Evolutionary conservation across 768 basidiomycete genomes (phyloP).

Genomic region (Boletus sensibilis): DNA sequence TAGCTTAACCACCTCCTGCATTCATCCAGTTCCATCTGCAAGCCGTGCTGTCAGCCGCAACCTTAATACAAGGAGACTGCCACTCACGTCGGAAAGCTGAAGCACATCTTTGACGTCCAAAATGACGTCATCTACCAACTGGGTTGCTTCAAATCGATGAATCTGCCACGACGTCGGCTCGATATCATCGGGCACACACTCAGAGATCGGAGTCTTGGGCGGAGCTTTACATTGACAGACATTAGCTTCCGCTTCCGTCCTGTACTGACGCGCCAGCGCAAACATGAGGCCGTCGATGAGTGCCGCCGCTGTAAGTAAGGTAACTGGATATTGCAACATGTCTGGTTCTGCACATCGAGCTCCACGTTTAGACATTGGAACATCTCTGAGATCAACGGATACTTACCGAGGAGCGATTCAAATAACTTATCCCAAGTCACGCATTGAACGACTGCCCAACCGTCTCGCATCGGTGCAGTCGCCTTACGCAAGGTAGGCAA

Average conservation of each 20-base stretch:
- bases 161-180: slow-evolving; percentile 13
- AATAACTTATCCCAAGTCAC: slow-evolving; percentile 54
- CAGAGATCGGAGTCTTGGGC: background rate
- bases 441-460: slow-evolving; percentile 47
- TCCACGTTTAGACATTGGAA: background rate
- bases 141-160: slow-evolving; percentile 9
- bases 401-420: slow-evolving; percentile 39
- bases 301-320: slow-evolving; percentile 52
- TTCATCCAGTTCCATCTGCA: slow-evolving; percentile 26
- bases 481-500: slow-evolving; percentile 50
- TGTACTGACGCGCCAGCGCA: slow-evolving; percentile 39
- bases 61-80: too few relatives aligned
- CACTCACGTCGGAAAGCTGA: slow-evolving; percentile 20
- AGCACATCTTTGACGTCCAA: slow-evolving; percentile 29
- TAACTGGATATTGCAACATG: slow-evolving; percentile 50
- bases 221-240: slow-evolving; percentile 6
- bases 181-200: background rate
- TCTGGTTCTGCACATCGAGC: slow-evolving; percentile 44
- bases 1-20: slow-evolving; percentile 24
- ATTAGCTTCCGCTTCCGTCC: slow-evolving; percentile 25
- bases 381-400: background rate
- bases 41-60: slow-evolving; percentile 5
- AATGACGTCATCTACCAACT: slow-evolving; percentile 14
- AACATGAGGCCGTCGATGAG: slow-evolving; percentile 45
- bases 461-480: slow-evolving; percentile 32